Percentiles rank a stretch among this genome's conserved stretches.
Evolutionary conservation across 2,329 filamentous ascomycete species (phyloP).

Genomic region (Penicillium sp.): DNA sequence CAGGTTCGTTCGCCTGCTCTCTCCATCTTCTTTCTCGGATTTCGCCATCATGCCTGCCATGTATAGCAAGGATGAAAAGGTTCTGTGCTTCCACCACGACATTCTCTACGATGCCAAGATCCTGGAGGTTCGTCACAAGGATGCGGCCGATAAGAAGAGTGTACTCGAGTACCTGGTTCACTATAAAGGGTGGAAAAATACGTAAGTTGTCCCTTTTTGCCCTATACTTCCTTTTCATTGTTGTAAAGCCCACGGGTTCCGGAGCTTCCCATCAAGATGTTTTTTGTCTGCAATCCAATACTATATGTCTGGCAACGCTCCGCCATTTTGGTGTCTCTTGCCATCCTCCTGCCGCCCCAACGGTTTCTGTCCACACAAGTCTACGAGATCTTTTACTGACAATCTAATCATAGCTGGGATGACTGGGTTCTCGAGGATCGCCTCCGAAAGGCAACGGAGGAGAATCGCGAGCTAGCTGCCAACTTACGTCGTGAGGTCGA

Average conservation of each 20-base stretch:
- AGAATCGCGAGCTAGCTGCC: slow-evolving; percentile 81
- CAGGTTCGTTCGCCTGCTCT: not conserved
- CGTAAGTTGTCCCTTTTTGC: slow-evolving; percentile 49
- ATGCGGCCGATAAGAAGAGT: slow-evolving; percentile 61
- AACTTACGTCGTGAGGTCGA: slow-evolving; percentile 42
- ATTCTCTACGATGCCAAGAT: slow-evolving; percentile 97
- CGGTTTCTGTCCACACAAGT: not conserved
- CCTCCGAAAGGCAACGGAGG: slow-evolving; percentile 86
- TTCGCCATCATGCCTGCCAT: slow-evolving; percentile 56
- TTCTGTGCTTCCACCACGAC: slow-evolving; percentile 95
- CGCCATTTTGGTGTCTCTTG: too few relatives aligned
- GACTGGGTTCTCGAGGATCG: slow-evolving; percentile 95
- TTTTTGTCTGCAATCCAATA: not conserved
- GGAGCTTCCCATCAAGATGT: not conserved
- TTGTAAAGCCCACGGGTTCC: not conserved
- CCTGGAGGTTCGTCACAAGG: slow-evolving; percentile 64
- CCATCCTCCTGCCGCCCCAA: too few relatives aligned
- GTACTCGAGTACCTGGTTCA: slow-evolving; percentile 86
- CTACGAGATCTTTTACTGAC: not conserved
- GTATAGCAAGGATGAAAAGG: slow-evolving; percentile 75
- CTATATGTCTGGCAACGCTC: too few relatives aligned
- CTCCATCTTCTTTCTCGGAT: not conserved
- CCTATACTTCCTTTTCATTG: slow-evolving; percentile 7
- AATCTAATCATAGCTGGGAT: slow-evolving; percentile 63
- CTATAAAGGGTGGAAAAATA: slow-evolving; percentile 99